These are phyloP conservation scores for Quambalaria eucalypti DNA, from an alignment of 1,284 basidiomycete genomes.

Conservation along the genomic window DNA sequence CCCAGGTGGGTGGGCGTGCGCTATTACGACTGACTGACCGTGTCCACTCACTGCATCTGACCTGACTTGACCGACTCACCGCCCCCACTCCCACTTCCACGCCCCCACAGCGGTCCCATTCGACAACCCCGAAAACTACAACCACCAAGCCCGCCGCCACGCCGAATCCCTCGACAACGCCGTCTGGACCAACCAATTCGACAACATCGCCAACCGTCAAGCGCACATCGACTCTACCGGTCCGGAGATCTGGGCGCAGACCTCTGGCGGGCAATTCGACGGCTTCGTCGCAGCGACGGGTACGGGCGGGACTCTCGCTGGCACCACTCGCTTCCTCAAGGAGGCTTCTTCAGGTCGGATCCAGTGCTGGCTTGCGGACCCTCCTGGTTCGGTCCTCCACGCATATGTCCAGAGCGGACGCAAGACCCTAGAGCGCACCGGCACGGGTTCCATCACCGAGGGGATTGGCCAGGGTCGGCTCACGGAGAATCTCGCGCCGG, in stretches of 20 bases:
- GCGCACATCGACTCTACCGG: slow-evolving; percentile 86
- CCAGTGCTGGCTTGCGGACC: slow-evolving; percentile 90
- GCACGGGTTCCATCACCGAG: slow-evolving; percentile 88
- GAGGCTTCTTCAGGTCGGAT: slow-evolving; percentile 72
- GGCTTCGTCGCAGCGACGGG: slow-evolving; percentile 90
- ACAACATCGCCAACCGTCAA: slow-evolving; percentile 78
- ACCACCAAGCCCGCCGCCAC: slow-evolving; percentile 88
- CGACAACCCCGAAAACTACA: slow-evolving; percentile 94
- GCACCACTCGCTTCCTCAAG: slow-evolving; percentile 73
- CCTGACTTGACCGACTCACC: background rate
- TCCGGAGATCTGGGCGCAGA: slow-evolving; percentile 94
- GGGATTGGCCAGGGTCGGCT: slow-evolving; percentile 96
- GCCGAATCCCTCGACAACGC: slow-evolving; percentile 76
- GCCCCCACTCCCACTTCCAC: background rate
- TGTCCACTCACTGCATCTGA: background rate
- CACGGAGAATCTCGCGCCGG: slow-evolving; percentile 82
- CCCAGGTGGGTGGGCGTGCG: slow-evolving; percentile 52
- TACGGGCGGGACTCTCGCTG: slow-evolving; percentile 90
- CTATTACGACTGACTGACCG: slow-evolving; percentile 52
- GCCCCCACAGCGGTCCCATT: slow-evolving; percentile 69
- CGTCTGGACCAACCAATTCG: slow-evolving; percentile 99
- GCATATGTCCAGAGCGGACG: slow-evolving; percentile 72
- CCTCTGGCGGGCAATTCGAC: slow-evolving; percentile 61
- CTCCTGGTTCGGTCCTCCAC: slow-evolving; percentile 85
- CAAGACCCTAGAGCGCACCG: slow-evolving; percentile 67